phyloP scores from a whole-genome alignment of 2,329 filamentous ascomycete species.

The Talaromyces sp. region DNA sequence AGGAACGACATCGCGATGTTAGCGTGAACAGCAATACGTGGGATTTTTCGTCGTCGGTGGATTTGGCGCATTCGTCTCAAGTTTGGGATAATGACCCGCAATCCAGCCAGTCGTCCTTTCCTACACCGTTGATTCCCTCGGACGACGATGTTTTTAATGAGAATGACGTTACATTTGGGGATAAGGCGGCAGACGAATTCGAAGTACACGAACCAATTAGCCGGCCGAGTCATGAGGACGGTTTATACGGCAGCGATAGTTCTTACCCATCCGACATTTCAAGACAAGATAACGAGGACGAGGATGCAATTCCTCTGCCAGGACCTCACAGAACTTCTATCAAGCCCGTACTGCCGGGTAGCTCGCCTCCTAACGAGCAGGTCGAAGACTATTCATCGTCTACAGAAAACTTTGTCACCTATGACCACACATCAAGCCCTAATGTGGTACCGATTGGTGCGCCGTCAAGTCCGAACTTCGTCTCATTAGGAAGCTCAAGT shows the following conservation, averaged over 20 bases:
- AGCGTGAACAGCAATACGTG: slow-evolving; percentile 26
- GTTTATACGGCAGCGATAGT: not conserved
- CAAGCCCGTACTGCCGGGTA: slow-evolving; percentile 34
- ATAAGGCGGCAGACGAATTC: not conserved
- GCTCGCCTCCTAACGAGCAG: slow-evolving; percentile 24
- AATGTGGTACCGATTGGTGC: slow-evolving; percentile 38
- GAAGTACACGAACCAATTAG: not conserved
- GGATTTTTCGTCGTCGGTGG: slow-evolving; percentile 38
- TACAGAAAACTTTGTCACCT: slow-evolving; percentile 15
- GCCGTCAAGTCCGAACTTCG: slow-evolving; percentile 40
- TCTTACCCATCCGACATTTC: not conserved
- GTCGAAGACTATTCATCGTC: slow-evolving; percentile 9
- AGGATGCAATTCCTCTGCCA: slow-evolving; percentile 33
- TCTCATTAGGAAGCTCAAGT: slow-evolving; percentile 38
- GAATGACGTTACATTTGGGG: not conserved
- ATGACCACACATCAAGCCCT: slow-evolving; percentile 35
- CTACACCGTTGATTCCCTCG: slow-evolving; percentile 22
- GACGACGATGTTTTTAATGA: slow-evolving; percentile 12
- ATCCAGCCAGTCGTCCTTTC: slow-evolving; percentile 38
- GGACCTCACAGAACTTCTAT: slow-evolving; percentile 34
- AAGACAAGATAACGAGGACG: slow-evolving; percentile 17
- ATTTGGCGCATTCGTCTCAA: slow-evolving; percentile 35
- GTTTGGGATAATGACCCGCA: slow-evolving; percentile 38
- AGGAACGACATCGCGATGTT: slow-evolving; percentile 22
- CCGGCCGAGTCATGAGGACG: slow-evolving; percentile 1